phyloP scores from a whole-genome alignment of 345 rosid genomes.

The Abelmoschus esculentus region DNA sequence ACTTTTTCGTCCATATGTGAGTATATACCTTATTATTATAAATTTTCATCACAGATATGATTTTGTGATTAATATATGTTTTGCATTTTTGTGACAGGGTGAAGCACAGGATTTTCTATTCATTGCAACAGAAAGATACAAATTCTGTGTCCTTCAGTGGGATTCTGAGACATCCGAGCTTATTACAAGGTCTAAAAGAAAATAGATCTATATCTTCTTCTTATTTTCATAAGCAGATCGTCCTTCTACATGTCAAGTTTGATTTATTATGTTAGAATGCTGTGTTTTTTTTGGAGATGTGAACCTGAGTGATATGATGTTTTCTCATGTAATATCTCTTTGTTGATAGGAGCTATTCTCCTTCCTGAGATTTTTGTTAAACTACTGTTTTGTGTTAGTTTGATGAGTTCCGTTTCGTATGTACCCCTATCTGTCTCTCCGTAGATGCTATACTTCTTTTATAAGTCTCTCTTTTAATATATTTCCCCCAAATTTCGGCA shows the following conservation, averaged over 20 bases:
- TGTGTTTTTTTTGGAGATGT: not conserved
- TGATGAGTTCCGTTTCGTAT: not conserved
- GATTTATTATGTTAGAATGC: not conserved
- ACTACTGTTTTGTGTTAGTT: not conserved
- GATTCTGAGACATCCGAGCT: conserved; percentile 76
- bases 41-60: not conserved
- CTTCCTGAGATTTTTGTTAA: not conserved
- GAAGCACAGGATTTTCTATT: conserved; percentile 87
- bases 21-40: conserved; percentile 21
- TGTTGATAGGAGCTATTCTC: not conserved
- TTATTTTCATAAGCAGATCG: not conserved
- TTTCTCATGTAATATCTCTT: not conserved
- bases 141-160: conserved; percentile 92
- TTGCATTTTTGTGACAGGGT: conserved; percentile 45
- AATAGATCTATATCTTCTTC: not conserved
- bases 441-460: not conserved
- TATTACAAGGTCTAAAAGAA: conserved; percentile 52
- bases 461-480: not conserved
- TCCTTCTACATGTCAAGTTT: not conserved
- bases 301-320: not conserved
- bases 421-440: not conserved
- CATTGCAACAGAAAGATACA: conserved; percentile 85
- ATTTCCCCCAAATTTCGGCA: not conserved
- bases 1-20: conserved; percentile 91
- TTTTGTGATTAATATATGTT: conserved; percentile 7